phyloP scores from a whole-genome alignment of 2,329 filamentous ascomycete genomes.

The Microdochium bolleyi region DNA sequence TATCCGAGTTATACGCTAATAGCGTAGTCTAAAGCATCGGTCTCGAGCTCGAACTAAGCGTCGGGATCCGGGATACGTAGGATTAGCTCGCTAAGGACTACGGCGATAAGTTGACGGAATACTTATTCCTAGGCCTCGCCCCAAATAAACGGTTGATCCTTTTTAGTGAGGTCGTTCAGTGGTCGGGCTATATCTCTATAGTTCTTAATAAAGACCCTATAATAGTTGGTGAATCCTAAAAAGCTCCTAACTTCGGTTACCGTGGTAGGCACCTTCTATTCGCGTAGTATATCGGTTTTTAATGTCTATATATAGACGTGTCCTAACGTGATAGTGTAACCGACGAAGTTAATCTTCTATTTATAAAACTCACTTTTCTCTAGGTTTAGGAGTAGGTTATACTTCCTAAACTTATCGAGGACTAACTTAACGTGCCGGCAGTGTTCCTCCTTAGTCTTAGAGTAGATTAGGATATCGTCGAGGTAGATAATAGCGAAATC shows the following conservation, averaged over 20 bases:
- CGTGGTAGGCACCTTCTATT: slow-evolving; percentile 12
- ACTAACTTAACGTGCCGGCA: slow-evolving; percentile 13
- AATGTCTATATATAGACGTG: slow-evolving; percentile 15
- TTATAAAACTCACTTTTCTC: slow-evolving; percentile 21
- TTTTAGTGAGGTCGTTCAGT: slow-evolving; percentile 8
- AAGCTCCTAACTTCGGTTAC: slow-evolving; percentile 15
- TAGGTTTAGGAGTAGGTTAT: slow-evolving; percentile 7
- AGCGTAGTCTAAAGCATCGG: slow-evolving; percentile 11
- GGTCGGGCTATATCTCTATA: slow-evolving; percentile 10
- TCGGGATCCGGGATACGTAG: background rate
- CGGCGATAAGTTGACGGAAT: background rate
- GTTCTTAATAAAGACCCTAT: slow-evolving; percentile 17
- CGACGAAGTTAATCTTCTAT: slow-evolving; percentile 17
- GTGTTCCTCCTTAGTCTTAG: slow-evolving; percentile 13
- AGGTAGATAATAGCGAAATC: slow-evolving; percentile 6
- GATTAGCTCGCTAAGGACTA: background rate
- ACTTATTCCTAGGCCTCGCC: background rate
- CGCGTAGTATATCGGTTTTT: slow-evolving; percentile 14
- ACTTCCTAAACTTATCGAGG: background rate
- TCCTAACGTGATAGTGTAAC: slow-evolving; percentile 15
- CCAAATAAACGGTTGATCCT: slow-evolving; percentile 1
- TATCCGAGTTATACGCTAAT: slow-evolving; percentile 2
- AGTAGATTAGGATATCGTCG: slow-evolving; percentile 17
- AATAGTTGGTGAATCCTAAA: slow-evolving; percentile 24
- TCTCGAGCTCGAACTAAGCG: slow-evolving; percentile 11